A percentile compares a stretch with the other conserved stretches of the same genome.
These are phyloP conservation scores for Pythium sukuiense DNA, from an alignment of 352 stramenopile species.

Conservation along the genomic window DNA sequence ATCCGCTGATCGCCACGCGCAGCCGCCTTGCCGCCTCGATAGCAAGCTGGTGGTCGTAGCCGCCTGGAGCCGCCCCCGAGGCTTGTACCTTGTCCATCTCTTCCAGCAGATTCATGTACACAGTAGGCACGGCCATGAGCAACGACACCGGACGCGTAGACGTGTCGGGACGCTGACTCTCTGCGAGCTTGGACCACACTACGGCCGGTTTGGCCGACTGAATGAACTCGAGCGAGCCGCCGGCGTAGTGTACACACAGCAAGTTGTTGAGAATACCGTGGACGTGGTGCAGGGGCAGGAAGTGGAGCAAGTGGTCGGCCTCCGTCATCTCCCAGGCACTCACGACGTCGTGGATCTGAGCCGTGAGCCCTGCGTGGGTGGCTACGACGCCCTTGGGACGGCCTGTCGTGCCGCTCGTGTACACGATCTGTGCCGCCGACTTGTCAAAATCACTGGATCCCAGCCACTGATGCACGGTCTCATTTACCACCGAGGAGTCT, in stretches of 20 bases:
- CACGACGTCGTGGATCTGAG: constrained; percentile 85
- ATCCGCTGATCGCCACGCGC: constrained; percentile 78
- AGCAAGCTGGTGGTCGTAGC: constrained; percentile 20
- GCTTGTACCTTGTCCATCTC: constrained; percentile 41
- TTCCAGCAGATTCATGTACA: constrained; percentile 90
- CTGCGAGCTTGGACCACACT: constrained; percentile 62
- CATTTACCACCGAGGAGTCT: background rate
- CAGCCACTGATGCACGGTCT: constrained; percentile 40
- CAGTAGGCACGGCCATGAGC: constrained; percentile 91
- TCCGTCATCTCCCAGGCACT: constrained; percentile 77
- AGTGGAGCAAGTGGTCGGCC: constrained; percentile 85
- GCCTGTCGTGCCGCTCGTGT: constrained; percentile 86
- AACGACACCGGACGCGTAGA: constrained; percentile 42
- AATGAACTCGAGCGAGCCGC: constrained; percentile 84
- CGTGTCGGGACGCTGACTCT: background rate
- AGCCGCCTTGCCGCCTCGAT: constrained; percentile 21
- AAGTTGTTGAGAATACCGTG: constrained; percentile 92
- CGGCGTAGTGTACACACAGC: constrained; percentile 74
- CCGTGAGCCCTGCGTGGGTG: constrained; percentile 64
- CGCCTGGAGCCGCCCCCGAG: constrained; percentile 10
- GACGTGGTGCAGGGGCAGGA: constrained; percentile 90
- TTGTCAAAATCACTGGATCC: constrained; percentile 24
- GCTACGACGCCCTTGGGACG: constrained; percentile 83
- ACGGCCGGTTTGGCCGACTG: constrained; percentile 46
- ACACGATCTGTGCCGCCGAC: constrained; percentile 60